Evolutionary conservation across 2,329 filamentous ascomycete genomes (phyloP), one percentile per base, ranked within the genome.

Genomic region (Botrytis aclada): DNA sequence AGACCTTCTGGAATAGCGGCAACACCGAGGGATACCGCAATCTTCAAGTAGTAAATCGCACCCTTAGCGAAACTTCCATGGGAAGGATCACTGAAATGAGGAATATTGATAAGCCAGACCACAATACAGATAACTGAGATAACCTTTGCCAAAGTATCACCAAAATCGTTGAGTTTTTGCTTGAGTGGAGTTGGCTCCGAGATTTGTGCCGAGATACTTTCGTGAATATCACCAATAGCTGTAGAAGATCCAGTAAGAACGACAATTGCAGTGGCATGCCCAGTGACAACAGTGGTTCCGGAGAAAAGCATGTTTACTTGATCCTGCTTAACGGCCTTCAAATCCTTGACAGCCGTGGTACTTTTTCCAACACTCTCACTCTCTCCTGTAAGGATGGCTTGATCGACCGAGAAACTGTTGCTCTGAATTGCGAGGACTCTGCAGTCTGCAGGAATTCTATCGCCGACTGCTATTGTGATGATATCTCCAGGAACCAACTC

Each of bases 21-120:
- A 60, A 99, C 96, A 83, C 96, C 97, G 54, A 99, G 92, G 67
- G 96, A 99, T 60, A 99, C 97, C 60, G 96, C 96, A 81, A 99
- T 99, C 87, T 99, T 99, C 79, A 99, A 89, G 83, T 99, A 99
- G 87, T 99, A 99, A 80, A 99, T 98, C 74, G 96, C 96, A 74
- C 96, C 96, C 86, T 98, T 99, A 76, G 93, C 89, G 91, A 94
- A 98, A 83, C 90, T 92, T 79, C 96, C 96, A 79, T 98, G 95
- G 77, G 93, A 92, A 41, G 95, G 94, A 80, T 99, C 96, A 80
- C 90, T 96, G 87, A 99, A 99, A 85, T 99, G 94, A 80, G 93
- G 92, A 78, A 98, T 93, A 85, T 99, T 99, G 87, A 99, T 99
- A 74, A 98, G 86, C 96, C 96, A 99, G 79, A 99, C 96, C 73